These are phyloP conservation scores for Colletotrichum kahawae DNA, from an alignment of 2,329 filamentous ascomycete genomes.

Conservation along the genomic window DNA sequence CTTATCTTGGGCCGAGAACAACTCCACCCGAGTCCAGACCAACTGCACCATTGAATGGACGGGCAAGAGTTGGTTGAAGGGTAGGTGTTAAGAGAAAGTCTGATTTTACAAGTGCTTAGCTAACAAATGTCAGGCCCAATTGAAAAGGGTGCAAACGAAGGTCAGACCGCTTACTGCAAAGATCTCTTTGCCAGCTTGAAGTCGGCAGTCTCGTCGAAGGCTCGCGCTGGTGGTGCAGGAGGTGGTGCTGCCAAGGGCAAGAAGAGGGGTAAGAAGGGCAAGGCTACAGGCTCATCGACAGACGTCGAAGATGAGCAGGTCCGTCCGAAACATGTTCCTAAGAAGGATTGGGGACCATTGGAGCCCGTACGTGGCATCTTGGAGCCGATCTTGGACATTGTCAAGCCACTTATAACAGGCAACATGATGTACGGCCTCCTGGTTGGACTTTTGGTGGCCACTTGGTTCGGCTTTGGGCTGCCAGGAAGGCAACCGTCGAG, in stretches of 20 bases:
- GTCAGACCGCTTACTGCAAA: conserved; percentile 82
- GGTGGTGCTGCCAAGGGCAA: conserved; percentile 60
- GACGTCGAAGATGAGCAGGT: conserved; percentile 44
- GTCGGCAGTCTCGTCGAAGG: conserved; percentile 71
- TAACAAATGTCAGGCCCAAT: conserved; percentile 74
- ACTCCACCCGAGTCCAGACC: conserved; percentile 83
- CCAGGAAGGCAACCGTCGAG: conserved; percentile 31
- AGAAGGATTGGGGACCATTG: conserved; percentile 76
- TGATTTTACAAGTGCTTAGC: conserved; percentile 4
- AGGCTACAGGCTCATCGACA: conserved; percentile 48
- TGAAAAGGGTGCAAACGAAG: conserved; percentile 92
- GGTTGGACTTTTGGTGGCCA: conserved; percentile 73
- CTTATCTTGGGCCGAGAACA: conserved; percentile 88
- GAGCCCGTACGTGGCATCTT: conserved; percentile 77
- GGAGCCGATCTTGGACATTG: conserved; percentile 71
- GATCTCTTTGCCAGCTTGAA: conserved; percentile 79
- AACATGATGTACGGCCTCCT: conserved; percentile 81
- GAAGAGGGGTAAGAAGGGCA: conserved; percentile 65
- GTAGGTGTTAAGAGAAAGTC: conserved; percentile 53
- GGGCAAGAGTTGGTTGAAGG: conserved; percentile 97
- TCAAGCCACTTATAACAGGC: conserved; percentile 74
- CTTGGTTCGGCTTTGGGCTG: conserved; percentile 72
- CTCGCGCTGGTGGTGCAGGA: conserved; percentile 51
- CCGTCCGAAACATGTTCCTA: conserved; percentile 44
- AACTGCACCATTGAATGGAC: conserved; percentile 95